Evolutionary conservation across 768 basidiomycete species (phyloP).

Genomic region (Hemileccinum rubropunctum): DNA sequence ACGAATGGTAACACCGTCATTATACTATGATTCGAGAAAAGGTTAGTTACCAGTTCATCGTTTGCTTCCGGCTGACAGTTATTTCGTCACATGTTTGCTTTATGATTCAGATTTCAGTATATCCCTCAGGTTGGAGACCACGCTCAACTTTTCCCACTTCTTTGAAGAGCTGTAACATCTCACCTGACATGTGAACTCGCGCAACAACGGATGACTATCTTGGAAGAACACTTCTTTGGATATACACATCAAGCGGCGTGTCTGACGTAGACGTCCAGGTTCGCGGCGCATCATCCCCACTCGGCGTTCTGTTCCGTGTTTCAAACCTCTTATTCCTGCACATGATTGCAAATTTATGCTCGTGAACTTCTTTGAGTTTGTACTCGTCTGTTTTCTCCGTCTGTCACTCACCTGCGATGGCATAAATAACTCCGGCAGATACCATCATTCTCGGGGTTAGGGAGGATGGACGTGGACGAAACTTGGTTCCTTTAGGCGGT

Average conservation of each 20-base stretch:
- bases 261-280: not conserved
- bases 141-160: not conserved
- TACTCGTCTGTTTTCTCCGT: not conserved
- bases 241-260: not conserved
- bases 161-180: too few relatives aligned
- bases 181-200: too few relatives aligned
- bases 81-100: too few relatives aligned
- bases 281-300: not conserved
- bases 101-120: too few relatives aligned
- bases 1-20: too few relatives aligned
- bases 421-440: not conserved
- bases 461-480: too few relatives aligned
- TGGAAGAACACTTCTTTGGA: not conserved
- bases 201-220: not conserved
- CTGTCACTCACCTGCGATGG: not conserved
- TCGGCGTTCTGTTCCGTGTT: not conserved
- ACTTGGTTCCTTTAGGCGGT: too few relatives aligned
- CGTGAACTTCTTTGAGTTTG: not conserved
- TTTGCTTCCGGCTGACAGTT: too few relatives aligned
- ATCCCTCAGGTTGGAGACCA: too few relatives aligned
- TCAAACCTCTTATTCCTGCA: not conserved
- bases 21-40: too few relatives aligned
- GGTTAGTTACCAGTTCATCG: too few relatives aligned
- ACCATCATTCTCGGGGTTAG: not conserved
- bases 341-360: not conserved